Evolutionary conservation across 495 filamentous ascomycete genomes (phyloP).

Genomic region (Tuber magnatum): DNA sequence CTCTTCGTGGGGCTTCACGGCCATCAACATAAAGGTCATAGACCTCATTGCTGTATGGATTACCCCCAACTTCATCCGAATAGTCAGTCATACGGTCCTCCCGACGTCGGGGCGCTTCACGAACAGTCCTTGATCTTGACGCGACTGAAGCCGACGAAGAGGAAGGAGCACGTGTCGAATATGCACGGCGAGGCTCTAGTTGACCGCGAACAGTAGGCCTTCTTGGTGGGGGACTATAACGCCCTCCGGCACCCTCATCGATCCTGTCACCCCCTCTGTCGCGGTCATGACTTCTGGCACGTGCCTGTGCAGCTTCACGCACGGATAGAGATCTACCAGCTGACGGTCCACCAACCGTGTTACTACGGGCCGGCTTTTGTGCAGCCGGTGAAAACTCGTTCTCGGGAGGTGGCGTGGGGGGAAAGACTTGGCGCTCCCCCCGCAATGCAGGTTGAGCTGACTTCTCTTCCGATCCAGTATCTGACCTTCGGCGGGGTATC

Average conservation of each 20-base stretch:
- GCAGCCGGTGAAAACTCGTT: conserved; percentile 47
- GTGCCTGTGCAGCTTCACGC: conserved; percentile 13
- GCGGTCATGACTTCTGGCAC: conserved; percentile 34
- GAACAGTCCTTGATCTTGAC: conserved; percentile 40
- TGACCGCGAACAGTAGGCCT: conserved; percentile 39
- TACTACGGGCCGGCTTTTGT: conserved; percentile 33
- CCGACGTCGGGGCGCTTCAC: conserved; percentile 38
- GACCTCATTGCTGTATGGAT: conserved; percentile 58
- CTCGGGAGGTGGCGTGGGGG: conserved; percentile 92
- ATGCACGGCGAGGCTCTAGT: conserved; percentile 49
- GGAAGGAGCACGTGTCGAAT: conserved; percentile 45
- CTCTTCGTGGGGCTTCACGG: conserved; percentile 41
- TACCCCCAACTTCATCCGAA: conserved; percentile 49
- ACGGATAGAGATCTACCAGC: conserved; percentile 31
- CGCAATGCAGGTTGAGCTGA: conserved; percentile 15
- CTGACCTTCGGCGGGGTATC: conserved; percentile 47
- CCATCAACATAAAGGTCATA: conserved; percentile 58
- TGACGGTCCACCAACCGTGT: conserved; percentile 44
- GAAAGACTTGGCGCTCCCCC: conserved; percentile 73
- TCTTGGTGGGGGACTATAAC: conserved; percentile 23
- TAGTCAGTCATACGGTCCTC: conserved; percentile 31
- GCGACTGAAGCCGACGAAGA: conserved; percentile 34
- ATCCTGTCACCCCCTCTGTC: conserved; percentile 28
- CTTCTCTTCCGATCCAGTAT: conserved; percentile 26
- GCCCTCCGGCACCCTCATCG: conserved; percentile 25